Evolutionary conservation across 352 stramenopile species (phyloP), one percentile per base, ranked within the genome.

Genomic region (Phytophthora capsici): DNA sequence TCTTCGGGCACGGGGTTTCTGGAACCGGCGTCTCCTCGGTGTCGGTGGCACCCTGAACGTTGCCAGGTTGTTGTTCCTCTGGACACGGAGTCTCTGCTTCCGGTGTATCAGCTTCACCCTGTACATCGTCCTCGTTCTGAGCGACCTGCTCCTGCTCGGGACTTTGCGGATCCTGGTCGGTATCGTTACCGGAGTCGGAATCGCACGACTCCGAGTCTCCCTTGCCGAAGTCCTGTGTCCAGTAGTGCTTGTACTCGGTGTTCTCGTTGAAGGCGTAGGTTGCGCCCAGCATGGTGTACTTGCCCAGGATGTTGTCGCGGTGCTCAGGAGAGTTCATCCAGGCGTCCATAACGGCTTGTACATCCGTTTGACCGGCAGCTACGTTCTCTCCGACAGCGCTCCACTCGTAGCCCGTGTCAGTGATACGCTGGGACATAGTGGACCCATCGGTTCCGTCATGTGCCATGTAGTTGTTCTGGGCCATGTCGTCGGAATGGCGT

Each of bases 221-320:
- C 5, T 49, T 54, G 19, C 54, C 74, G 54, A 86, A 89, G 54
- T 82, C 62, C 57, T 88, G 71, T 30, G 72, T 86, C 76, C 78
- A 88, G 66, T 75, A 86, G 62, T 78, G 53, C 13, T 63, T 48
- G 61, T 74, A 79, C 20, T 48, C 47, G 20, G 17, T 67, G 10
- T 52, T 13, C 2, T 57, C 26, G 14, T 65, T 75, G 59, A 45
- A 70, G 1, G 52, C 52, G 44, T 80, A 82, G 2, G 65, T 48
- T 5, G 46, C 58, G 1, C 71, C 71, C 28, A 83, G 60, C 61
- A 77, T 76, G 8, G 41, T 73, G 58, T 66, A 75, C 3, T 68
- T 34, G 17, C 70, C 52, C 20, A 78, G 28, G 47, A 78, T 78
- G 43, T 78, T 78, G 3, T 40, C 50, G 12, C 60, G 60, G 52